Evolutionary conservation across 73 alveolate species (phyloP).

Genomic region (Symbiodinium pilosum): DNA sequence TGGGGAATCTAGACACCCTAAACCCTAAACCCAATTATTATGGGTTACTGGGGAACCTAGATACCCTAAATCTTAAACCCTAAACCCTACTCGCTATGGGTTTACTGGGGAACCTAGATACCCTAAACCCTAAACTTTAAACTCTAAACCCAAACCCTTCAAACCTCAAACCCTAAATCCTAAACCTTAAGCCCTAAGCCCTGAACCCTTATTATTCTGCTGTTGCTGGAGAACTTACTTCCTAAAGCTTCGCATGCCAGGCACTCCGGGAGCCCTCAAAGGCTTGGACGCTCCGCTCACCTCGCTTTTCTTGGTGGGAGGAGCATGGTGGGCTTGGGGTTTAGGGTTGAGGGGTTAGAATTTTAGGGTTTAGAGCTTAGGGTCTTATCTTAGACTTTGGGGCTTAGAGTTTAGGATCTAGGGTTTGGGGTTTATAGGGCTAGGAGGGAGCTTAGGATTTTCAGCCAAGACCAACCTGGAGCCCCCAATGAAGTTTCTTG

Average conservation of each 20-base stretch:
- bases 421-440: conserved; percentile 4
- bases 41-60: neutral
- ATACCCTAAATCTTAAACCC: neutral
- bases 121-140: no score
- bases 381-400: neutral
- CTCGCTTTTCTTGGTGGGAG: conserved; percentile 50
- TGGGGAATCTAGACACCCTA: neutral
- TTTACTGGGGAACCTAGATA: neutral
- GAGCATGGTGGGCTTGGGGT: neutral
- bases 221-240: no score
- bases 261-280: conserved; percentile 57
- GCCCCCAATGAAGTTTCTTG: no score
- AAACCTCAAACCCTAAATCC: no score
- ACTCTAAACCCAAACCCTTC: no score
- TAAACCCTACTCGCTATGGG: neutral
- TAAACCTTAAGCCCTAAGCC: no score
- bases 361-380: neutral
- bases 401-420: neutral
- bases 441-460: no score
- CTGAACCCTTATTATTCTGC: no score
- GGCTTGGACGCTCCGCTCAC: conserved; percentile 43
- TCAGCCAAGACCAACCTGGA: no score
- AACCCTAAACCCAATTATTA: no score
- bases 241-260: neutral
- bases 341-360: neutral